Evolutionary conservation across 1,284 basidiomycete genomes (phyloP), one percentile per base, ranked within the genome.

Genomic region (Mrakiaceae sp.): DNA sequence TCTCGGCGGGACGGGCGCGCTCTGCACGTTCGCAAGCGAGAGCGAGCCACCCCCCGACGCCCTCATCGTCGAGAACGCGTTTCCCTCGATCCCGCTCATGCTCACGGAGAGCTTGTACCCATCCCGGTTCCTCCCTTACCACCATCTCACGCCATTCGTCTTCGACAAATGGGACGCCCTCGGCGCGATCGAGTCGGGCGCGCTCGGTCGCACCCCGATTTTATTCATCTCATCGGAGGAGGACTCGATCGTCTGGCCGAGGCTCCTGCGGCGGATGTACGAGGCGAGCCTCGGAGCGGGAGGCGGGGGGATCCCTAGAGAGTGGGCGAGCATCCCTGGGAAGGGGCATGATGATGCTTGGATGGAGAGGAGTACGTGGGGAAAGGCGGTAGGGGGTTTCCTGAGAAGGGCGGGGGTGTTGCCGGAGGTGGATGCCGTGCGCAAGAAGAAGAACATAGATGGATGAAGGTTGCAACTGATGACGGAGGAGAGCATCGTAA

Each of bases 121-220:
- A 12, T 54, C 49, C 2, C 40, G 27, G n/a, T 54, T 27, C 27
- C 43, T 66, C 11, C 64, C 64, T 3, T 66, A 66, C 54, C 57
- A 66, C 27, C 62, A 51, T 6, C 56, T 66, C 4, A 42, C 49
- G 4, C 54, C 60, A 16, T 66, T 66, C n/a, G 64, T 56, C 46
- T n/a, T 62, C 47, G 64, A 66, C n/a, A 3, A 6, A 7, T 66
- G 64, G 64, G 64, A 66, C 43, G 60, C 64, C n/a, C n/a, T 58
- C 12, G 50, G 5, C 3, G 64, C 64, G 4, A 40, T 62, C 16
- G 7, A 52, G 3, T 8, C 48, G 16, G 42, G 10, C 0, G 39
- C 16, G 54, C 48, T 58, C 11, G 42, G 46, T 9, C 11, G 46
- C 4, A 62, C 56, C 3, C 55, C 60, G 6, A 42, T 66, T 44